A percentile compares a stretch with the other conserved stretches of the same genome.
These are phyloP conservation scores for Dictyophora rubrovolvata DNA, from an alignment of 768 basidiomycete species.

Conservation along the genomic window DNA sequence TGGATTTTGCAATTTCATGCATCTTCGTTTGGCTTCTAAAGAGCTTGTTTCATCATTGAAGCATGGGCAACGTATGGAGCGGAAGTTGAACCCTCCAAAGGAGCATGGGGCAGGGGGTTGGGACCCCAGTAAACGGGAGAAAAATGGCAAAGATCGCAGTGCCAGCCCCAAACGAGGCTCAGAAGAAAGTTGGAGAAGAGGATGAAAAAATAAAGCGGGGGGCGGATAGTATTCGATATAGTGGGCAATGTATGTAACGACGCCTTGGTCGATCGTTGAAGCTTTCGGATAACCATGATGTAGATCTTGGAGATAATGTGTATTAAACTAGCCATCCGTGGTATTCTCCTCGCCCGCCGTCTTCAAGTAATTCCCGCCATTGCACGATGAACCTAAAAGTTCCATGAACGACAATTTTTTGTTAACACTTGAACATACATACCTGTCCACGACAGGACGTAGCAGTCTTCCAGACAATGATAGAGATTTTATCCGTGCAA, in stretches of 20 bases:
- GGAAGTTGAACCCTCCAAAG: slow-evolving; percentile 62
- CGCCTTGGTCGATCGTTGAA: background rate
- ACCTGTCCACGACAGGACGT: slow-evolving; percentile 74
- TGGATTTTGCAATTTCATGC: slow-evolving; percentile 99
- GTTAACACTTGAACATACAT: slow-evolving; percentile 14
- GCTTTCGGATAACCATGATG: background rate
- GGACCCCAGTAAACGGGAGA: slow-evolving; percentile 54
- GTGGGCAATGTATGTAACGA: slow-evolving; percentile 29
- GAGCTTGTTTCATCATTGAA: slow-evolving; percentile 71
- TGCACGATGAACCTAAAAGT: slow-evolving; percentile 72
- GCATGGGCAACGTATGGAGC: slow-evolving; percentile 75
- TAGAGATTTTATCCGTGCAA: slow-evolving; percentile 73
- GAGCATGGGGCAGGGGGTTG: slow-evolving; percentile 69
- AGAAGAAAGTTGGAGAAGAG: slow-evolving; percentile 50
- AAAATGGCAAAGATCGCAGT: slow-evolving; percentile 56
- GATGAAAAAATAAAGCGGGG: slow-evolving; percentile 30
- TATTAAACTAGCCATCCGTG: slow-evolving; percentile 57
- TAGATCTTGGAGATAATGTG: background rate
- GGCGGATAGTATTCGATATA: no score
- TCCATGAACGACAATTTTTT: background rate
- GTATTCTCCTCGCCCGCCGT: slow-evolving; percentile 37
- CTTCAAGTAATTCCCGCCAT: slow-evolving; percentile 57
- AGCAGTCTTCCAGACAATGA: slow-evolving; percentile 82
- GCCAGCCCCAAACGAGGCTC: slow-evolving; percentile 59
- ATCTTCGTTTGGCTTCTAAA: slow-evolving; percentile 79